These are phyloP conservation scores for Chalciporus sp. DNA, from an alignment of 1,284 basidiomycete species.

Conservation along the genomic window DNA sequence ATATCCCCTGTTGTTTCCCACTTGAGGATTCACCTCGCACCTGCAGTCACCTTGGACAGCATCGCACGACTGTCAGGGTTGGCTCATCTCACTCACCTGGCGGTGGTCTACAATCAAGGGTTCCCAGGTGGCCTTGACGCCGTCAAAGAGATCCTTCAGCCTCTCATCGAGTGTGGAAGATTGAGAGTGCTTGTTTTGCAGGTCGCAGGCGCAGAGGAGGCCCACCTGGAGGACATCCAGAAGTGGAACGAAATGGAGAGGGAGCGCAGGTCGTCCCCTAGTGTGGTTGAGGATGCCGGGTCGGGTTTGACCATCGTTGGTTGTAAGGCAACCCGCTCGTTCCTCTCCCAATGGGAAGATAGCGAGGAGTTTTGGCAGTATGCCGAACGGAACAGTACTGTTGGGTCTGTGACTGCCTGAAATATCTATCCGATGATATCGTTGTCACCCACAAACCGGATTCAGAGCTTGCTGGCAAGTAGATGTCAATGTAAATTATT, in stretches of 20 bases:
- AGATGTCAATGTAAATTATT: too few relatives aligned
- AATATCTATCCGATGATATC: too few relatives aligned
- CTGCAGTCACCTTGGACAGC: slow-evolving; percentile 19
- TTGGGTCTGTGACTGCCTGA: not conserved
- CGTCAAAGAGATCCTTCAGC: slow-evolving; percentile 34
- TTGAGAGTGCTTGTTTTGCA: slow-evolving; percentile 38
- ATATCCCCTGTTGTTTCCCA: slow-evolving; percentile 37
- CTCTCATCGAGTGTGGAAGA: slow-evolving; percentile 28
- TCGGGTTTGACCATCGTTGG: not conserved
- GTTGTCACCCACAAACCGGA: too few relatives aligned
- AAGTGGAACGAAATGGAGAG: not conserved
- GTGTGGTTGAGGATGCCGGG: not conserved
- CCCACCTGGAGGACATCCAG: slow-evolving; percentile 2
- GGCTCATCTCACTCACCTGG: slow-evolving; percentile 40
- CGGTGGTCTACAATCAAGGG: slow-evolving; percentile 34
- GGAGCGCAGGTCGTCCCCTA: not conserved
- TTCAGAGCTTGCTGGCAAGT: too few relatives aligned
- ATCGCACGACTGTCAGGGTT: slow-evolving; percentile 34
- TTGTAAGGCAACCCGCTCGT: slow-evolving; percentile 1
- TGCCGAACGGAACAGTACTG: not conserved
- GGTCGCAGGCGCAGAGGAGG: slow-evolving; percentile 26
- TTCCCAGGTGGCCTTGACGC: slow-evolving; percentile 12
- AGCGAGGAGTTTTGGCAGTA: slow-evolving; percentile 7
- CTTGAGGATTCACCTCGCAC: slow-evolving; percentile 39
- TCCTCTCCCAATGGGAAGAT: slow-evolving; percentile 10